Evolutionary conservation across 768 basidiomycete genomes (phyloP).

Genomic region (Daedaleopsis sinensis): DNA sequence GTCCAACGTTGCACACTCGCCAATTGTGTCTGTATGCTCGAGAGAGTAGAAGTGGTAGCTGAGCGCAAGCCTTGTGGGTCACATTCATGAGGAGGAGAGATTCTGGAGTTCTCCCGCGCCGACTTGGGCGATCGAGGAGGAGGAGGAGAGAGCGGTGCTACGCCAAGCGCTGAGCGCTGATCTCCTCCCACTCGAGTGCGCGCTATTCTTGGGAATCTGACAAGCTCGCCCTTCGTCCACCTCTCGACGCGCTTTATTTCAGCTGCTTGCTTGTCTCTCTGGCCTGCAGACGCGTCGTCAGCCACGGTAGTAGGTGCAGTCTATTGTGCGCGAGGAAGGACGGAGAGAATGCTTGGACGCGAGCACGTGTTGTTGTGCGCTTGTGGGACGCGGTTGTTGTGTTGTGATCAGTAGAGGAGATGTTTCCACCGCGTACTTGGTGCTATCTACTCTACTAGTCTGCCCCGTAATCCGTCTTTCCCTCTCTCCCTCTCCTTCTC

Average conservation of each 20-base stretch:
- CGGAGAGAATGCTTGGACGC: not conserved
- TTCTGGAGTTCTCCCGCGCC: too few relatives aligned
- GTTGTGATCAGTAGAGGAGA: conserved; percentile 9
- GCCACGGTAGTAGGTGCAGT: not conserved
- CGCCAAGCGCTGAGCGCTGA: not conserved
- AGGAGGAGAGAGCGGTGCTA: not conserved
- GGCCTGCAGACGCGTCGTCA: not conserved
- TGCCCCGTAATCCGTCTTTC: conserved; percentile 8
- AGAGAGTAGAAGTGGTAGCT: too few relatives aligned
- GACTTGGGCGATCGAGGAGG: not conserved
- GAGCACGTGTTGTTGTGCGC: conserved; percentile 11
- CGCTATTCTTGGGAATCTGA: not conserved
- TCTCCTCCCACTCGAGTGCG: not conserved
- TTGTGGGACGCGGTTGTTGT: conserved; percentile 1
- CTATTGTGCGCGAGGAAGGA: not conserved
- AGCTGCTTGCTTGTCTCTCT: not conserved
- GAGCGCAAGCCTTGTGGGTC: too few relatives aligned
- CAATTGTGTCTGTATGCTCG: too few relatives aligned
- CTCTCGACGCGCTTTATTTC: not conserved
- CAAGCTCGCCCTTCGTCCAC: not conserved
- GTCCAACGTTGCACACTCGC: too few relatives aligned
- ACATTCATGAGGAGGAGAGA: too few relatives aligned
- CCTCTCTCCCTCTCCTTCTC: conserved; percentile 6
- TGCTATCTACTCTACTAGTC: conserved; percentile 6
- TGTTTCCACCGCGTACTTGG: conserved; percentile 2